Conservation (phyloP, 805 yeast genomes). For the Lipomyces sp. region DNA sequence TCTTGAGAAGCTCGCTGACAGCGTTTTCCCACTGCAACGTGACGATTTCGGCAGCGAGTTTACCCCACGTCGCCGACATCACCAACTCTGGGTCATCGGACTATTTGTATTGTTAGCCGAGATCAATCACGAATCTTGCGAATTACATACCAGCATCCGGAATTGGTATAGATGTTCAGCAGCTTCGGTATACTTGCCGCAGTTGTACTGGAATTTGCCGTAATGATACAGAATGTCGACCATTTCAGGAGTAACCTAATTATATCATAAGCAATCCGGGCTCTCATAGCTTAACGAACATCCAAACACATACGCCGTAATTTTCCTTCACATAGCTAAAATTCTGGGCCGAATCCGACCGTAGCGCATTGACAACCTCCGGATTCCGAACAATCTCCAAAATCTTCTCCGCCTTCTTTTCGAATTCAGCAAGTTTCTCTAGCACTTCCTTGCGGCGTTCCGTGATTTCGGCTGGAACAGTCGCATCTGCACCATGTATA, state of each 20-base stretch:
- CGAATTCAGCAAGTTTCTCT: slow-evolving; percentile 40
- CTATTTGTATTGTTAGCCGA: slow-evolving; percentile 2
- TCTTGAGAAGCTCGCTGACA: slow-evolving; percentile 56
- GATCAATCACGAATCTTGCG: neutral
- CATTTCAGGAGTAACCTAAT: slow-evolving; percentile 47
- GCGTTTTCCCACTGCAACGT: slow-evolving; percentile 59
- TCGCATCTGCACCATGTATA: slow-evolving; percentile 47
- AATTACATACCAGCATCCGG: slow-evolving; percentile 48
- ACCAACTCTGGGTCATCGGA: slow-evolving; percentile 58
- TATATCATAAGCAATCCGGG: neutral
- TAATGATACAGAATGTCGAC: slow-evolving; percentile 59
- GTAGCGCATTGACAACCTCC: slow-evolving; percentile 58
- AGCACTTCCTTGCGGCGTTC: slow-evolving; percentile 48
- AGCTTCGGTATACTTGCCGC: slow-evolving; percentile 66
- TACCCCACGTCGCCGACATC: slow-evolving; percentile 69
- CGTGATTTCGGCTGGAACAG: slow-evolving; percentile 51
- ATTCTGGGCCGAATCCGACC: slow-evolving; percentile 62
- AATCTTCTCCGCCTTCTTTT: slow-evolving; percentile 31
- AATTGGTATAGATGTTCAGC: slow-evolving; percentile 63
- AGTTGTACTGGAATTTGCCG: slow-evolving; percentile 66
- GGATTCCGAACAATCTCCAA: slow-evolving; percentile 44
- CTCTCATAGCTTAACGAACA: neutral
- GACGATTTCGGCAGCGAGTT: slow-evolving; percentile 64
- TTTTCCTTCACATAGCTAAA: slow-evolving; percentile 53
- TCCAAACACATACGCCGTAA: slow-evolving; percentile 45